A percentile compares a stretch with the other conserved stretches of the same genome.
Evolutionary conservation across 2,329 filamentous ascomycete species (phyloP).

Genomic region (Byssothecium circinans): DNA sequence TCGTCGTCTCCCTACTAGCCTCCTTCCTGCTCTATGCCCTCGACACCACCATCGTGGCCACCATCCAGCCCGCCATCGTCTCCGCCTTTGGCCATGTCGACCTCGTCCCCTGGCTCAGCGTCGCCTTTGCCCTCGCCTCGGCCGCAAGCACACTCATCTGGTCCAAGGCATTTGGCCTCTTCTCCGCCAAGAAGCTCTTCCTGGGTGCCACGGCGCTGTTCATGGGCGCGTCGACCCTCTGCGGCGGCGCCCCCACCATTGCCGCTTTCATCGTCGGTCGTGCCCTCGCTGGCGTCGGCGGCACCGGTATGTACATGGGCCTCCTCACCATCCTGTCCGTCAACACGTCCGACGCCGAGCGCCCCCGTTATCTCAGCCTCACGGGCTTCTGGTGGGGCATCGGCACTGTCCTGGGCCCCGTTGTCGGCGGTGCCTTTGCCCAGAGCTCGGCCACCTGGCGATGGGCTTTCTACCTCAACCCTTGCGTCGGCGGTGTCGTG

Average conservation of each 20-base stretch:
- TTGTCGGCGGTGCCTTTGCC: conserved; percentile 51
- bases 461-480: conserved; percentile 1
- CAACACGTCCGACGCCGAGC: conserved; percentile 27
- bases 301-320: too few relatives aligned
- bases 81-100: conserved; percentile 15
- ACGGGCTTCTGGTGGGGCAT: conserved; percentile 46
- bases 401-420: conserved; percentile 49
- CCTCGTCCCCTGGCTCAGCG: conserved; percentile 27
- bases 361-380: conserved; percentile 34
- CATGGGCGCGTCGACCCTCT: too few relatives aligned
- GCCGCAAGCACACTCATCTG: too few relatives aligned
- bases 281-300: too few relatives aligned
- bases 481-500: neutral
- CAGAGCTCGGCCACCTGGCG: conserved; percentile 1
- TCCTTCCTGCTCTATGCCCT: conserved; percentile 30
- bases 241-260: too few relatives aligned
- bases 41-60: conserved; percentile 34
- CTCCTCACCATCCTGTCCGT: neutral
- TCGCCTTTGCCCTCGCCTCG: conserved; percentile 18
- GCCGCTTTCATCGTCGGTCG: too few relatives aligned
- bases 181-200: too few relatives aligned
- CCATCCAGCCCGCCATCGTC: conserved; percentile 19
- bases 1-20: conserved; percentile 9
- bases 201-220: too few relatives aligned
- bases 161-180: too few relatives aligned